Evolutionary conservation across 495 filamentous ascomycete species (phyloP).

Genomic region (Aspergillus affinis): DNA sequence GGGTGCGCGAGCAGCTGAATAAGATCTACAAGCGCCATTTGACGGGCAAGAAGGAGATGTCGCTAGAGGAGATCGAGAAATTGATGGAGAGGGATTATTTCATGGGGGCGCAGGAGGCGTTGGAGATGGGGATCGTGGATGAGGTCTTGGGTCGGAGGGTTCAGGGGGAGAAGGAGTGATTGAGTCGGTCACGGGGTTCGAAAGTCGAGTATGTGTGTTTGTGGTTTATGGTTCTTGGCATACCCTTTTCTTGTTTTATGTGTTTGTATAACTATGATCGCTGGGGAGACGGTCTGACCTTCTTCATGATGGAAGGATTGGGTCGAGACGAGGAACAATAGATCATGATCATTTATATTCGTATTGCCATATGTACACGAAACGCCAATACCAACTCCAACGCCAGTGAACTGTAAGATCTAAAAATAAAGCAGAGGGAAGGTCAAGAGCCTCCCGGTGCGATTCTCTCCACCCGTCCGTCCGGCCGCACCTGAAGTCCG

Average conservation of each 20-base stretch:
- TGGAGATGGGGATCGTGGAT: conserved; percentile 89
- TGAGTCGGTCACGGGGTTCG: conserved; percentile 9
- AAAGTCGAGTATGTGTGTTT: background rate
- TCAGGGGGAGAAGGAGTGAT: conserved; percentile 26
- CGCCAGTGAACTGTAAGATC: background rate
- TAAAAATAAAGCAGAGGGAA: background rate
- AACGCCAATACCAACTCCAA: background rate
- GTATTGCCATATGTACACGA: conserved; percentile 9
- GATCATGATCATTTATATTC: conserved; percentile 2
- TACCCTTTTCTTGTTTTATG: conserved; percentile 3
- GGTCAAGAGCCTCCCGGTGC: conserved; percentile 17
- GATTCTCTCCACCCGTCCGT: conserved; percentile 40
- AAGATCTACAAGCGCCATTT: conserved; percentile 85
- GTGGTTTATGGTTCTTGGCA: conserved; percentile 3
- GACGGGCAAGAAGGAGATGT: conserved; percentile 65
- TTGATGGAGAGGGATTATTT: conserved; percentile 97
- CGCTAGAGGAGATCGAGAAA: conserved; percentile 79
- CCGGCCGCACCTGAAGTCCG: conserved; percentile 40
- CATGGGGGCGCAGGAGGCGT: conserved; percentile 82
- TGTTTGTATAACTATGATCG: conserved; percentile 18
- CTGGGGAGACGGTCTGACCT: background rate
- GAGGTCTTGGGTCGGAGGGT: conserved; percentile 70
- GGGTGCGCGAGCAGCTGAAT: conserved; percentile 82
- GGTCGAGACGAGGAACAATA: background rate
- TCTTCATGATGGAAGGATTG: conserved; percentile 4